Conservation (phyloP, 1,284 basidiomycete genomes). For the Abortiporus biennis region DNA sequence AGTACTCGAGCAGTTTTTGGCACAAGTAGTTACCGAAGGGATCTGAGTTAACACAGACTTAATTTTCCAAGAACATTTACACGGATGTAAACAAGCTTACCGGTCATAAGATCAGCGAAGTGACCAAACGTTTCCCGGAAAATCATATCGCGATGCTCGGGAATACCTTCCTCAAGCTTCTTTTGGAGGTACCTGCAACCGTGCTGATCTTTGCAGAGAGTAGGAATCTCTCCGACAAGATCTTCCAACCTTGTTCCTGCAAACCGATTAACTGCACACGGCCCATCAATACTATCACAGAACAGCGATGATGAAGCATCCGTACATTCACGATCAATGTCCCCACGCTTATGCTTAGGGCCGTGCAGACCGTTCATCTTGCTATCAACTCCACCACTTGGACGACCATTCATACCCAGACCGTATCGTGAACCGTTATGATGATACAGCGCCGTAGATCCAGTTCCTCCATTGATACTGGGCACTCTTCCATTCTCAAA, state of each 20-base stretch:
- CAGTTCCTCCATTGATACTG: conserved; percentile 46
- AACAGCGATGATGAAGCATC: conserved; percentile 7
- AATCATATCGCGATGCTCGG: conserved; percentile 98
- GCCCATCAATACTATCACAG: conserved; percentile 4
- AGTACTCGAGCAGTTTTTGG: conserved; percentile 97
- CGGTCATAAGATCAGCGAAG: conserved; percentile 98
- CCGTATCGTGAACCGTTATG: conserved; percentile 76
- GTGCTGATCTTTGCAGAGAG: conserved; percentile 97
- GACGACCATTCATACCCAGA: conserved; percentile 50
- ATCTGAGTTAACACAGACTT: conserved; percentile 43
- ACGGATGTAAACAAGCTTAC: conserved; percentile 31
- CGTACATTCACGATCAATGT: conserved; percentile 84
- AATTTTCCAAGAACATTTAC: conserved; percentile 3
- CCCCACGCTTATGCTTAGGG: conserved; percentile 89
- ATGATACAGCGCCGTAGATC: conserved; percentile 77
- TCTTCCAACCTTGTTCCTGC: conserved; percentile 94
- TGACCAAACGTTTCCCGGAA: conserved; percentile 98
- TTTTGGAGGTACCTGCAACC: conserved; percentile 98
- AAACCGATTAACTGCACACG: conserved; percentile 79
- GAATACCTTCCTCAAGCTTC: conserved; percentile 94
- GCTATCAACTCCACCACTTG: conserved; percentile 41
- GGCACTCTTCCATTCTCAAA: conserved; percentile 15
- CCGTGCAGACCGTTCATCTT: conserved; percentile 89
- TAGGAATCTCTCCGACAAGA: conserved; percentile 89
- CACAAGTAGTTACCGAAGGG: conserved; percentile 99